Conservation (phyloP, 768 basidiomycete species). For the Mycena haematopus region DNA sequence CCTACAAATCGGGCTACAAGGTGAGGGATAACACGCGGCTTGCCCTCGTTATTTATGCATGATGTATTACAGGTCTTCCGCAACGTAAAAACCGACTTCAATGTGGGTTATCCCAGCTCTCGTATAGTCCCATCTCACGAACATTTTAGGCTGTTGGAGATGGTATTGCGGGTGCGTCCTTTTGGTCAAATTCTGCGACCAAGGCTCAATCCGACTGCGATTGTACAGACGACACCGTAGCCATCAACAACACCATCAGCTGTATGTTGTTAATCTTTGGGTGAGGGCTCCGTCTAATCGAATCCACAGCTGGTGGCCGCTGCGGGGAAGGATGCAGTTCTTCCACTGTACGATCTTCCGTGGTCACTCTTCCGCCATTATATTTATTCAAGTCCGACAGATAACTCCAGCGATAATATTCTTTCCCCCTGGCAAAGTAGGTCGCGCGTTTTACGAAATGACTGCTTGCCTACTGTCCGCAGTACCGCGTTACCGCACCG, state of each 20-base stretch:
- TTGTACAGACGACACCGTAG: slow-evolving; percentile 12
- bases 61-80: neutral
- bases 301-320: slow-evolving; percentile 1
- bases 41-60: neutral
- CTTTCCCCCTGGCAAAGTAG: slow-evolving; percentile 17
- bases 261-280: neutral
- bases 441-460: neutral
- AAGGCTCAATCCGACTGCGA: too few relatives aligned
- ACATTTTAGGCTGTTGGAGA: neutral
- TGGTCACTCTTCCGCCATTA: too few relatives aligned
- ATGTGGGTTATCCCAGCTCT: neutral
- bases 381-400: neutral
- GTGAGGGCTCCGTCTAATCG: neutral
- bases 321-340: slow-evolving; percentile 10
- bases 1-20: slow-evolving; percentile 6
- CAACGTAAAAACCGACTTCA: neutral
- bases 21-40: neutral
- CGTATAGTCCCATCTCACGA: neutral
- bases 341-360: neutral
- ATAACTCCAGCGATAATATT: slow-evolving; percentile 14
- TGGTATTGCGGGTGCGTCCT: slow-evolving; percentile 9
- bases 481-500: slow-evolving; percentile 16
- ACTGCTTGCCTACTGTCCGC: too few relatives aligned
- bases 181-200: too few relatives aligned
- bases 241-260: slow-evolving; percentile 11